Conservation (phyloP, 1,139 yeast genomes). For the Protomyces macrosporus region DNA sequence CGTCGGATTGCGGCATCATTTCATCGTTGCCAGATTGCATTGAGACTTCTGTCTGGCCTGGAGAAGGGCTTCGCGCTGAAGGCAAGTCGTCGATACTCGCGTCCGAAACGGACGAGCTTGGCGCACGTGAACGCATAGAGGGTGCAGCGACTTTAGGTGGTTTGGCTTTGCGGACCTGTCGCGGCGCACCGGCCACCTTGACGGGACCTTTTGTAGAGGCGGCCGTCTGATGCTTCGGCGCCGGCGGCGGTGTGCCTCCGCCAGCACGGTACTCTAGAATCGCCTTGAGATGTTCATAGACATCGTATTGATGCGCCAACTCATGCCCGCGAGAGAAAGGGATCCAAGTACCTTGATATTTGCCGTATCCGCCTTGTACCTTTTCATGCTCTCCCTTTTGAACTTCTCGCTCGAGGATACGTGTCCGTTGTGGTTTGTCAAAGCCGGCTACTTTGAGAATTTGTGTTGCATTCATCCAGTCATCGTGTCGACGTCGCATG, state of each 20-base stretch:
- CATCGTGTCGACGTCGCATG: constrained; percentile 75
- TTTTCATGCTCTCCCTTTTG: constrained; percentile 81
- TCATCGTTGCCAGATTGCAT: constrained; percentile 13
- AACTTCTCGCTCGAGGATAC: constrained; percentile 82
- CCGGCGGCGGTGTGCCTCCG: constrained; percentile 37
- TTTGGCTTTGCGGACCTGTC: constrained; percentile 12
- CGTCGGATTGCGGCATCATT: constrained; percentile 9
- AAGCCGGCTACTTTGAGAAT: constrained; percentile 80
- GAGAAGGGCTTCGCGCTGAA: constrained; percentile 19
- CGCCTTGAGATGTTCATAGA: constrained; percentile 58
- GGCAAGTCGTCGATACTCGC: constrained; percentile 20
- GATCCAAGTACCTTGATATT: constrained; percentile 57
- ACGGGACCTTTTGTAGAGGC: constrained; percentile 9
- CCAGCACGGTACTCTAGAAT: constrained; percentile 53
- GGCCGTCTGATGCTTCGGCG: constrained; percentile 26
- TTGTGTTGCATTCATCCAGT: constrained; percentile 90
- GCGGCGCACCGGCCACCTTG: background rate
- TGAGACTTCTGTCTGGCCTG: constrained; percentile 18
- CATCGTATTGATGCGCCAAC: constrained; percentile 58
- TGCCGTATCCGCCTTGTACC: constrained; percentile 93
- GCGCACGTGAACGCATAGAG: background rate
- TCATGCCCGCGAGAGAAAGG: constrained; percentile 53
- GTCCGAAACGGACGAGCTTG: constrained; percentile 7
- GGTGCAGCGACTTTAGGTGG: background rate
- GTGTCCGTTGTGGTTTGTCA: constrained; percentile 79